Evolutionary conservation across 2,329 filamentous ascomycete genomes (phyloP), one percentile per base, ranked within the genome.

Genomic region (Talaromyces sp.): DNA sequence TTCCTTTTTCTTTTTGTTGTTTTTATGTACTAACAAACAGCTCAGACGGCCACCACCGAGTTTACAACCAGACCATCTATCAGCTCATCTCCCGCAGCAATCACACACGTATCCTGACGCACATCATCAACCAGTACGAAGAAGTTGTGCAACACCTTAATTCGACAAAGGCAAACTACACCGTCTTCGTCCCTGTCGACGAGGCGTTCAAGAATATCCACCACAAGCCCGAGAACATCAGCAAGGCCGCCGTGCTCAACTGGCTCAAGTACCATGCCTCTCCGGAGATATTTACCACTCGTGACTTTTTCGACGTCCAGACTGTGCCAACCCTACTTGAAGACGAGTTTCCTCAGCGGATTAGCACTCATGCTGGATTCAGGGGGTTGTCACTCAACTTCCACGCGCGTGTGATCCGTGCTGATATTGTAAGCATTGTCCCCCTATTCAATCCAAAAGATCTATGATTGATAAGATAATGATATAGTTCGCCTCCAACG

Each of bases 141-240:
- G 85, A 90, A 59, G 77, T 96, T 1, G 87, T 92, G 32, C 74
- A 88, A 60, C 72, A 85, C 6, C 82, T 96, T 32, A 93, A 94
- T 75, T 83, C 84, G 69, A 92, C 89, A 3, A 76, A 83, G 50
- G 46, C 57, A 26, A 92, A 93, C 74, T 85, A 87, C 69, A 96
- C 92, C 1, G 75, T 92, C 46, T 94, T 96, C 67, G 88, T 89
- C 8, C 91, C 91, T 0, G 85, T 83, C 1, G 85, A 96, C 71
- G 78, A 81, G 58, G 91, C 91, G 0, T 94, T 96, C 68, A 85
- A 89, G 62, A 84, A 83, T 75, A 80, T 85, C 54, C 74, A 83
- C 61, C 74, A 84, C 61, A 77, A 74, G 55, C 77, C 80, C n/a
- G 43, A 38, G 27, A 86, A 91, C 76, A 88, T 87, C 3, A 82